Percentiles rank a stretch among this genome's conserved stretches.
phyloP scores from a whole-genome alignment of 257 asterid genomes.

The Catharanthus roseus region DNA sequence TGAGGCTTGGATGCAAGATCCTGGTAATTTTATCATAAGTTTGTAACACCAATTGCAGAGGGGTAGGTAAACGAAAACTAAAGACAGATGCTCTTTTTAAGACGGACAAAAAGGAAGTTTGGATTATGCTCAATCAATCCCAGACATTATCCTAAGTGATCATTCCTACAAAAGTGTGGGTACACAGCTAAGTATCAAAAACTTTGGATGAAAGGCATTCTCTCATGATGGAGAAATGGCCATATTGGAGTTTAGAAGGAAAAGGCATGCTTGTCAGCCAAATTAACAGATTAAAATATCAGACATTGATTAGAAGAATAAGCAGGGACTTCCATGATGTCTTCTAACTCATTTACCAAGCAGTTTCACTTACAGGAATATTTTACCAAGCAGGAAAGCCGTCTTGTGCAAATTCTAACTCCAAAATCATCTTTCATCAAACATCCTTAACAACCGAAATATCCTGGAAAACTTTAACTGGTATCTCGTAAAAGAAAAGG shows the following conservation, averaged over 20 bases:
- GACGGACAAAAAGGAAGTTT: neutral
- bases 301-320: neutral
- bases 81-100: neutral
- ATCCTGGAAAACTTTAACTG: neutral
- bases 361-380: constrained; percentile 2
- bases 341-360: neutral
- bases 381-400: neutral
- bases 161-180: neutral
- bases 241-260: neutral
- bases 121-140: neutral
- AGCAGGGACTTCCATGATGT: neutral
- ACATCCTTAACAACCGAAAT: neutral
- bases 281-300: neutral
- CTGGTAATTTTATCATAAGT: neutral
- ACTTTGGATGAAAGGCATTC: neutral
- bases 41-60: neutral
- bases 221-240: neutral
- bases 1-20: neutral
- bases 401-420: neutral
- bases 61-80: neutral
- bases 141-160: neutral
- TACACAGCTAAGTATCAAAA: neutral
- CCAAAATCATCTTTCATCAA: neutral
- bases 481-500: neutral
- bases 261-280: neutral